A percentile compares a stretch with the other conserved stretches of the same genome.
phyloP scores from a whole-genome alignment of 1,284 basidiomycete species.

The Schizophyllum amplum region DNA sequence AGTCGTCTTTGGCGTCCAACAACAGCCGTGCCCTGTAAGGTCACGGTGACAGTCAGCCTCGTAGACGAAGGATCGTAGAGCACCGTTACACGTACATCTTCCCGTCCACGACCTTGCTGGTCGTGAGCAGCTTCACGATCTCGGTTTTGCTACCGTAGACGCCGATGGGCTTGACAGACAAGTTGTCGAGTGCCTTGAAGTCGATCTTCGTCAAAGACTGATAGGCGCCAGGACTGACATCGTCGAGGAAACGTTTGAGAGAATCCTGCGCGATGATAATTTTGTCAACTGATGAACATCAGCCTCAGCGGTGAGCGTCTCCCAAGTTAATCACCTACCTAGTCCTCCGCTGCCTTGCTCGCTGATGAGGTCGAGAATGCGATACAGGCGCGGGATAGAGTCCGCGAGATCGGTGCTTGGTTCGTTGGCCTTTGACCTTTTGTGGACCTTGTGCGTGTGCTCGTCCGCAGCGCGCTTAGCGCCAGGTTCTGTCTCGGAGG shows the following conservation, averaged over 20 bases:
- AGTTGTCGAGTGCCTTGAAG: constrained; percentile 38
- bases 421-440: not conserved
- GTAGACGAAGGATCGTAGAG: not conserved
- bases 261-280: constrained; percentile 47
- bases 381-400: constrained; percentile 34
- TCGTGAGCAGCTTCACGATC: constrained; percentile 35
- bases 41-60: not conserved
- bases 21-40: constrained; percentile 6
- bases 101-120: constrained; percentile 26
- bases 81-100: constrained; percentile 22
- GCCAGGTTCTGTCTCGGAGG: not conserved
- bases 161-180: constrained; percentile 39
- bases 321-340: constrained; percentile 24
- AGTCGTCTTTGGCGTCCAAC: constrained; percentile 16
- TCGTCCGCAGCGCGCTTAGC: constrained; percentile 8
- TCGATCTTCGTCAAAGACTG: constrained; percentile 42
- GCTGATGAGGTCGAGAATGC: constrained; percentile 43
- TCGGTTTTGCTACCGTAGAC: constrained; percentile 46
- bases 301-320: too few relatives aligned
- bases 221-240: constrained; percentile 38
- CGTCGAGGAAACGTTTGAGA: constrained; percentile 36
- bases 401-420: constrained; percentile 18
- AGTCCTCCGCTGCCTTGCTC: constrained; percentile 44
- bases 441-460: not conserved
- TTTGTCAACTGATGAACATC: constrained; percentile 39